A percentile compares a stretch with the other conserved stretches of the same genome.
Conservation (phyloP, 306 rosid species). For the Astragalus glycyphyllos region DNA sequence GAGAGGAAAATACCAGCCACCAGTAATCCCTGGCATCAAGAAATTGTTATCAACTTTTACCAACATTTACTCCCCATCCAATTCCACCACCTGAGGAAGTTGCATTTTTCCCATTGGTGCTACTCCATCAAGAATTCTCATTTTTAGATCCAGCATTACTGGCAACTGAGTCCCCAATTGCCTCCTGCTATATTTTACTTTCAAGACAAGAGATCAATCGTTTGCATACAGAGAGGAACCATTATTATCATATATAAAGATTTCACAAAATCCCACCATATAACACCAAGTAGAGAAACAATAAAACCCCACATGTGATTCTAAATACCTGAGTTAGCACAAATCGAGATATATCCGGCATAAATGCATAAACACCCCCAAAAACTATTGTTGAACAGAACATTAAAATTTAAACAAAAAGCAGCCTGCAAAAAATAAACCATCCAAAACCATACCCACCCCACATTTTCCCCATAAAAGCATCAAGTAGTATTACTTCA, state of each 20-base stretch:
- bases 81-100: not conserved
- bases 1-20: not conserved
- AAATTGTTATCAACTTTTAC: constrained; percentile 26
- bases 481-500: not conserved
- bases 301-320: constrained; percentile 7
- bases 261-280: constrained; percentile 10
- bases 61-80: not conserved
- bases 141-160: constrained; percentile 21
- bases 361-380: not conserved
- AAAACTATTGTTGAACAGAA: constrained; percentile 8
- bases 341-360: constrained; percentile 12
- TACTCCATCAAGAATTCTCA: constrained; percentile 10
- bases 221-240: not conserved
- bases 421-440: constrained; percentile 22
- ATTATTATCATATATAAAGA: no score
- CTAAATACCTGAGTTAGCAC: not conserved
- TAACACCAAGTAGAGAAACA: not conserved
- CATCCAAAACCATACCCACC: not conserved
- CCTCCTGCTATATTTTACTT: not conserved
- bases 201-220: not conserved
- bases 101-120: constrained; percentile 8
- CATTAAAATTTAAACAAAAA: not conserved
- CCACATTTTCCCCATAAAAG: not conserved
- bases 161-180: not conserved
- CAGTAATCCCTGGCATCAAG: not conserved